Percentiles rank a stretch among this genome's conserved stretches.
These are phyloP conservation scores for Solanum pennellii DNA, from an alignment of 257 asterid species.

Conservation along the genomic window DNA sequence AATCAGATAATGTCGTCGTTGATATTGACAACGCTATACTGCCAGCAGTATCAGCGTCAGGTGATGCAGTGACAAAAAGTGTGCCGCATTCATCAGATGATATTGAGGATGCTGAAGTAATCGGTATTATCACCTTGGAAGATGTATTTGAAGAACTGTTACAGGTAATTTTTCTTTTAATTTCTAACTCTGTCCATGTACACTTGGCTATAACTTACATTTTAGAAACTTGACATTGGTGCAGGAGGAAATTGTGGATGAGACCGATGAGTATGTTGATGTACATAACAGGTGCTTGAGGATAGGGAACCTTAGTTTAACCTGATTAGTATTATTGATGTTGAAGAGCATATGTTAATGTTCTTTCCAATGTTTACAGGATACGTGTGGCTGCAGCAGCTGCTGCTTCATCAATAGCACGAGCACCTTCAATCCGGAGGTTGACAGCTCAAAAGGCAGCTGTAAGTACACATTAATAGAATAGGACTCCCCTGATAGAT, in stretches of 20 bases:
- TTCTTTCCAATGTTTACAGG: conserved; percentile 27
- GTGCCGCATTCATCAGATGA: conserved; percentile 35
- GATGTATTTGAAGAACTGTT: conserved; percentile 94
- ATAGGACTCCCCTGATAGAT: neutral
- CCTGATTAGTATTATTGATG: neutral
- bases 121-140: conserved; percentile 86
- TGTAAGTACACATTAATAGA: conserved; percentile 30
- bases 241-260: conserved; percentile 94
- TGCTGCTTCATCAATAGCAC: conserved; percentile 80
- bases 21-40: conserved; percentile 42
- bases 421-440: conserved; percentile 70
- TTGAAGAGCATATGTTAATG: neutral
- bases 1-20: conserved; percentile 29
- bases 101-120: conserved; percentile 68
- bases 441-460: conserved; percentile 42
- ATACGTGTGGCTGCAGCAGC: conserved; percentile 94
- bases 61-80: conserved; percentile 23
- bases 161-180: conserved; percentile 33
- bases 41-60: conserved; percentile 17
- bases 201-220: neutral
- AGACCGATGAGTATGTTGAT: conserved; percentile 87
- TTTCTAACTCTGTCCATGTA: neutral
- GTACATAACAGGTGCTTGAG: conserved; percentile 62
- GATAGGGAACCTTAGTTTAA: neutral
- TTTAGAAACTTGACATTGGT: neutral